These are phyloP conservation scores for Gastrolobium bilobum DNA, from an alignment of 306 rosid genomes.

Conservation along the genomic window DNA sequence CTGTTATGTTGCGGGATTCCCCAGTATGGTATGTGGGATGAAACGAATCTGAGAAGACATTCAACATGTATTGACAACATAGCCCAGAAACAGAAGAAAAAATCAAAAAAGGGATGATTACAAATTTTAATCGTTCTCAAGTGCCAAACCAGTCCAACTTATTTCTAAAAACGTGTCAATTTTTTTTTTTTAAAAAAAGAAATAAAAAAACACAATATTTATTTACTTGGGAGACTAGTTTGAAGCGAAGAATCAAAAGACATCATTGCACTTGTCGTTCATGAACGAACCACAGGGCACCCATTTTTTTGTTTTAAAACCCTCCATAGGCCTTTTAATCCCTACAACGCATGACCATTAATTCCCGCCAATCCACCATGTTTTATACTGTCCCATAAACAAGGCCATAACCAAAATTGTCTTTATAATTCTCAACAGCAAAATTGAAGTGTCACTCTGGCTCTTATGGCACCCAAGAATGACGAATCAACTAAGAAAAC, in stretches of 20 bases:
- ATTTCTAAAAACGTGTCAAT: background rate
- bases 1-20: conserved; percentile 30
- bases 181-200: background rate
- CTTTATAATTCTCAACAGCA: background rate
- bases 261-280: conserved; percentile 28
- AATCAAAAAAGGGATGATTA: conserved; percentile 29
- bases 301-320: background rate
- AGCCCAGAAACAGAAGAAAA: background rate
- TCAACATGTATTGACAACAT: conserved; percentile 22
- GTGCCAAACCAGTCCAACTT: background rate
- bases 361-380: background rate
- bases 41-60: conserved; percentile 29
- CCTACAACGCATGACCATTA: background rate
- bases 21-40: background rate
- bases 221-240: background rate
- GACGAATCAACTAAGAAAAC: conserved; percentile 47
- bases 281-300: background rate
- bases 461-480: conserved; percentile 58
- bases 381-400: background rate
- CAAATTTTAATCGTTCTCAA: background rate
- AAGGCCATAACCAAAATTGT: background rate
- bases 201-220: background rate
- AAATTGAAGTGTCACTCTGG: background rate
- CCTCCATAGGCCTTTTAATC: background rate
- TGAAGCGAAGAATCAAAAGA: conserved; percentile 17